Evolutionary conservation across 768 basidiomycete genomes (phyloP), one percentile per base, ranked within the genome.

Genomic region (Mycena alexandri): DNA sequence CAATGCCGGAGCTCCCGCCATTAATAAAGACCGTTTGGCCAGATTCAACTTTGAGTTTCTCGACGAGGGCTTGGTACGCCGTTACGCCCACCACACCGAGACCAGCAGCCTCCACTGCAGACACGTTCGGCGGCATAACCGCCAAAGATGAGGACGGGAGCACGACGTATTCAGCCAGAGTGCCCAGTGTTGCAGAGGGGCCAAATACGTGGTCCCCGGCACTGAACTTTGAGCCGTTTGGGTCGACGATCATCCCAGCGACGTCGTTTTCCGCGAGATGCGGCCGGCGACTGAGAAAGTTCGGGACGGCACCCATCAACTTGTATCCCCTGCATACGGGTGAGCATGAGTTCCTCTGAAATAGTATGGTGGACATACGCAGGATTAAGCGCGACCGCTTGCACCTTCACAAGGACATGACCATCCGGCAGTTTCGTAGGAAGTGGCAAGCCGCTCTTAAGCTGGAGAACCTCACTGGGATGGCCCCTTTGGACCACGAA

Each of bases 1-100:
- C 93, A 1, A 93, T 89, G 19, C 87, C 78, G 2, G 89, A 87
- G 60, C 88, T 89, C 5, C 90, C 93, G 0, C 92, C 92, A 64
- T 91, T 89, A 72, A 94, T 80, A 69, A 93, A 85, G 5, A 93
- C 79, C 1, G 83, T 82, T 71, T 89, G 88, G 1, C 85, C 88
- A 29, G 79, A 70, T 73, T 91, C 84, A n/a, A 91, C 74, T 33
- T 84, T 79, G 1, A 80, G 74, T 0, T 81, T 24, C 6, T 8
- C 73, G 51, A 86, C 77, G 8, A 93, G 81, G 0, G 81, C 84
- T 66, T 88, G 84, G 63, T 87, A 83, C 0, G 90, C 88, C 0
- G 92, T 92, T 42, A 85, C 69, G 3, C 81, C 87, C 0, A 86
- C 85, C 17, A 92, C 72, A 0, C 86, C 77, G 5, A 94, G 73